A percentile compares a stretch with the other conserved stretches of the same genome.
Conservation (phyloP, 768 basidiomycete genomes). For the Termitomyces sp. region DNA sequence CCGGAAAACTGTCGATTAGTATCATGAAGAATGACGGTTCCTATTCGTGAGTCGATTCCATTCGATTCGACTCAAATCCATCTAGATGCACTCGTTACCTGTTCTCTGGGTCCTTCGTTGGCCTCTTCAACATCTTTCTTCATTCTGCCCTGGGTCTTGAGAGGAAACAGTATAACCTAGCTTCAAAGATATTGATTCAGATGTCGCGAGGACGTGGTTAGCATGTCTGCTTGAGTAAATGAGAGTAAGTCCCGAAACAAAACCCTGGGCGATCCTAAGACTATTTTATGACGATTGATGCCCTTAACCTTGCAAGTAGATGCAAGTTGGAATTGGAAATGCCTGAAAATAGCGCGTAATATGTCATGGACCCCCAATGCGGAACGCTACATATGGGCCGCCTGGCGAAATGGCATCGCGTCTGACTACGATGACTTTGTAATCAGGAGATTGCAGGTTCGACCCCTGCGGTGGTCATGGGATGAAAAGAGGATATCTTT, state of each 20-base stretch:
- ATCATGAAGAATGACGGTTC: slow-evolving; percentile 76
- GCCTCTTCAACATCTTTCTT: not conserved
- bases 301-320: too few species aligned
- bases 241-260: not conserved
- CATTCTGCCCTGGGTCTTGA: slow-evolving; percentile 7
- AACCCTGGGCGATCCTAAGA: not conserved
- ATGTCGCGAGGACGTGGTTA: not conserved
- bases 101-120: not conserved
- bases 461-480: slow-evolving; percentile 50
- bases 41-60: slow-evolving; percentile 30
- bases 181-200: not conserved
- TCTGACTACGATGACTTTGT: slow-evolving; percentile 67
- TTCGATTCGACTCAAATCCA: too few species aligned
- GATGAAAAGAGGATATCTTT: too few species aligned
- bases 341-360: too few species aligned
- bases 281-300: not conserved
- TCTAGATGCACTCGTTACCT: not conserved
- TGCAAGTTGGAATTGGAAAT: too few species aligned
- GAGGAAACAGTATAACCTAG: slow-evolving; percentile 16
- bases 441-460: slow-evolving; percentile 80
- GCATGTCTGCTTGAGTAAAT: not conserved
- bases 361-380: too few species aligned
- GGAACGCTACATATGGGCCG: too few species aligned
- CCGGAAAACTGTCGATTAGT: slow-evolving; percentile 67
- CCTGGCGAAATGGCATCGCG: slow-evolving; percentile 89